These are phyloP conservation scores for Garcia nutans DNA, from an alignment of 345 rosid species.

Conservation along the genomic window DNA sequence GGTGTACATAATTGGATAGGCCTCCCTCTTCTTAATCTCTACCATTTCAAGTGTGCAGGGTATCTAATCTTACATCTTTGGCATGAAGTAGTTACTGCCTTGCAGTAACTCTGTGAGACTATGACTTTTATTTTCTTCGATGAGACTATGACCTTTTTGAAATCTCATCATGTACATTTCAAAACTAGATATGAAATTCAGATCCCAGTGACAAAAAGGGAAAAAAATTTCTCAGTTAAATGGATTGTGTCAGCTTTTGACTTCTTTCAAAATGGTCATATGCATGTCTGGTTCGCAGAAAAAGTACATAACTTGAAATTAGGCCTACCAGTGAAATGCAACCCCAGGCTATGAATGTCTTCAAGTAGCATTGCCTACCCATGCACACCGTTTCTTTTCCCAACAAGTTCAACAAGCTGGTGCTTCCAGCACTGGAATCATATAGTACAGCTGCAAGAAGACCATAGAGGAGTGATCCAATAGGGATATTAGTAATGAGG, in stretches of 20 bases:
- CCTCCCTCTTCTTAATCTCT: background rate
- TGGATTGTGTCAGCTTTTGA: conserved; percentile 20
- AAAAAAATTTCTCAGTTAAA: conserved; percentile 16
- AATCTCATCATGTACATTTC: background rate
- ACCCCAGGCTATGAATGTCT: conserved; percentile 54
- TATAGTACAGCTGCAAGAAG: conserved; percentile 70
- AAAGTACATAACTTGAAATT: conserved; percentile 43
- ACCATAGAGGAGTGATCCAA: conserved; percentile 79
- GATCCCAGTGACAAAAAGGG: background rate
- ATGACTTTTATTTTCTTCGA: background rate
- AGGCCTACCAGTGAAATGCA: conserved; percentile 49
- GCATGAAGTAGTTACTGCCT: background rate
- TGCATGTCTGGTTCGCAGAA: conserved; percentile 51
- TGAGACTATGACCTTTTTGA: background rate
- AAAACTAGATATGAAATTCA: background rate
- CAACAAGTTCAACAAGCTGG: conserved; percentile 12
- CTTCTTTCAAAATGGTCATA: conserved; percentile 45
- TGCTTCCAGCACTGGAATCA: conserved; percentile 48
- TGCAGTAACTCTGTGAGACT: background rate
- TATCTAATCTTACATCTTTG: background rate
- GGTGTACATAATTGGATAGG: background rate
- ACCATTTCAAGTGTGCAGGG: background rate
- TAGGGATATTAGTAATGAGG: conserved; percentile 82
- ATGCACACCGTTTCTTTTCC: conserved; percentile 46
- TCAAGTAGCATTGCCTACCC: conserved; percentile 55